phyloP scores from a whole-genome alignment of 371 early-diverging fungal genomes.

The Apophysomyces elegans region DNA sequence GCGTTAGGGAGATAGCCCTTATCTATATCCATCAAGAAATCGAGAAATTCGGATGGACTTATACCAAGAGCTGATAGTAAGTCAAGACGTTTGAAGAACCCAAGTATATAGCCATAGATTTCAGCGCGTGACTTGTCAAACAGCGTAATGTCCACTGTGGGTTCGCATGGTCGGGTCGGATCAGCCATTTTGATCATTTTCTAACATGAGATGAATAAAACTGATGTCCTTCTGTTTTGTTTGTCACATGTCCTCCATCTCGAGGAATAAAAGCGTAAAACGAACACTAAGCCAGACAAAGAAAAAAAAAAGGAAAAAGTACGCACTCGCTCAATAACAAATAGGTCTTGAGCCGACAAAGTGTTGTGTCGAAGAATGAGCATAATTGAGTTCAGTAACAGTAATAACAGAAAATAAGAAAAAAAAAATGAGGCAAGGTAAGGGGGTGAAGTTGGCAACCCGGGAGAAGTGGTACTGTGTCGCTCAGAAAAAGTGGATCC shows the following conservation, averaged over 20 bases:
- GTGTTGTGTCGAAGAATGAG: slow-evolving; percentile 32
- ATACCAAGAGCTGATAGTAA: slow-evolving; percentile 62
- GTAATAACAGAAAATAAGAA: background rate
- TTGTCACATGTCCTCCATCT: background rate
- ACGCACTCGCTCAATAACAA: slow-evolving; percentile 31
- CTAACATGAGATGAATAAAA: slow-evolving; percentile 19
- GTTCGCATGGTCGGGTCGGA: slow-evolving; percentile 22
- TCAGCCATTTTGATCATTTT: slow-evolving; percentile 45
- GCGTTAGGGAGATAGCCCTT: slow-evolving; percentile 78
- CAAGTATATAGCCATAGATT: slow-evolving; percentile 70
- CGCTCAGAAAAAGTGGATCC: background rate
- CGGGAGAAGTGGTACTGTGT: background rate
- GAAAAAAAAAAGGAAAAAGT: too few relatives aligned
- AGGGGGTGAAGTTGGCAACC: background rate
- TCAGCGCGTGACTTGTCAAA: slow-evolving; percentile 71
- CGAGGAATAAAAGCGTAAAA: background rate
- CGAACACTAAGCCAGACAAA: too few relatives aligned
- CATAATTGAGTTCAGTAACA: slow-evolving; percentile 2
- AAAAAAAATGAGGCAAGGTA: background rate
- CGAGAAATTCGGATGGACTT: slow-evolving; percentile 70
- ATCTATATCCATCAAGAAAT: slow-evolving; percentile 84
- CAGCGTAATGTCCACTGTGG: slow-evolving; percentile 64
- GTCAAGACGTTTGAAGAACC: slow-evolving; percentile 66
- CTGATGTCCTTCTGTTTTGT: background rate
- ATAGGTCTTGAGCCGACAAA: slow-evolving; percentile 27